A percentile compares a stretch with the other conserved stretches of the same genome.
These are phyloP conservation scores for Crucihimalaya himalaica DNA, from an alignment of 345 rosid species.

Conservation along the genomic window DNA sequence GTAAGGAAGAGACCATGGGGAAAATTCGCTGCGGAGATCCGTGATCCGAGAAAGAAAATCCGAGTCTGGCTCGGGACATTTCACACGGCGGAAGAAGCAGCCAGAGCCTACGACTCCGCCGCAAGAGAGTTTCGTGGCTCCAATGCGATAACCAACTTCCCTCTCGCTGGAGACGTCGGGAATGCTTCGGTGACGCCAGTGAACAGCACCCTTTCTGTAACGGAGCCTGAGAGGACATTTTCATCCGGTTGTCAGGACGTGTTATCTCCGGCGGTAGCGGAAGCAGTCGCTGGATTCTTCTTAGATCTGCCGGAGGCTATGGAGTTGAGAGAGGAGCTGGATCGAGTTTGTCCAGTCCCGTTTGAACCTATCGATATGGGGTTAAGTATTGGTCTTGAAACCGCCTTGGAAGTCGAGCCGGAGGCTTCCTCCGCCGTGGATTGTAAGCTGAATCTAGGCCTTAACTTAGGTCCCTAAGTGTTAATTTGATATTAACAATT, in stretches of 20 bases:
- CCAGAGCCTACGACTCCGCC: constrained; percentile 59
- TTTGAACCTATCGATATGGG: constrained; percentile 41
- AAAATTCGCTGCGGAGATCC: constrained; percentile 67
- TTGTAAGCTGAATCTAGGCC: constrained; percentile 52
- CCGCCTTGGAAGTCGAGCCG: constrained; percentile 46
- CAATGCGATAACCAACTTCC: constrained; percentile 68
- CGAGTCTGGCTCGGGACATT: constrained; percentile 75
- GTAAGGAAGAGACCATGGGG: constrained; percentile 79
- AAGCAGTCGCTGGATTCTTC: constrained; percentile 11
- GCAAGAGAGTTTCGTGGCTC: constrained; percentile 59
- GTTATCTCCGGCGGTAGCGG: constrained; percentile 36
- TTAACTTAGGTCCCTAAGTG: constrained; percentile 52
- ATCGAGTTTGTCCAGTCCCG: constrained; percentile 25
- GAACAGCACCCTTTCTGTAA: constrained; percentile 37
- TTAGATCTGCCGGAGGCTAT: background rate
- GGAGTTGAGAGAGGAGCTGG: constrained; percentile 2
- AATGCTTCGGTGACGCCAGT: constrained; percentile 39
- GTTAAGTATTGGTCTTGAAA: constrained; percentile 34
- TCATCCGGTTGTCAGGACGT: constrained; percentile 12
- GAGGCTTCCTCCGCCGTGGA: constrained; percentile 49
- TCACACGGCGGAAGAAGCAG: constrained; percentile 64
- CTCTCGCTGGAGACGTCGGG: constrained; percentile 12
- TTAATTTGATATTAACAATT: constrained; percentile 9
- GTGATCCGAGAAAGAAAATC: constrained; percentile 61
- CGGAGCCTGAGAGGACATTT: constrained; percentile 3